Conservation (phyloP, 1,284 basidiomycete genomes). For the Cerioporus squamosus region DNA sequence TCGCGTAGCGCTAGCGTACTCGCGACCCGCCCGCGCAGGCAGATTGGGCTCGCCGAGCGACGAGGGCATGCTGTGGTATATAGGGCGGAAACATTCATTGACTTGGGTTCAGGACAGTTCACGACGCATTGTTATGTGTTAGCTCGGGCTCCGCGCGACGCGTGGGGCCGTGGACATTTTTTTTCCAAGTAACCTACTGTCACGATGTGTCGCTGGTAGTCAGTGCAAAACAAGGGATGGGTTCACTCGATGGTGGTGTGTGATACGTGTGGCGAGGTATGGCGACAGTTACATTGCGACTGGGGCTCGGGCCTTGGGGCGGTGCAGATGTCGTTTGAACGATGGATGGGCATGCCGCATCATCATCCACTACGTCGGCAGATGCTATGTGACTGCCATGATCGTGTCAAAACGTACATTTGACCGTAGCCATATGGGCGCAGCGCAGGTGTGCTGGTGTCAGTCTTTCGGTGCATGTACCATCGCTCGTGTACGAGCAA, state of each 20-base stretch:
- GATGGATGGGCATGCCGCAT: too few species aligned
- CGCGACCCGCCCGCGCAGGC: conserved; percentile 2
- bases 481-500: too few species aligned
- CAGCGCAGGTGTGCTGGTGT: too few species aligned
- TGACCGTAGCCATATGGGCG: too few species aligned
- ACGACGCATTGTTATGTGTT: conserved; percentile 16
- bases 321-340: too few species aligned
- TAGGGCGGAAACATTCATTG: conserved; percentile 3
- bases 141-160: conserved; percentile 20
- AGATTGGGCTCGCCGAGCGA: conserved; percentile 20
- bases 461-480: too few species aligned
- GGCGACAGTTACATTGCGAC: too few species aligned
- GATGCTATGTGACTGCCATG: too few species aligned
- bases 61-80: neutral
- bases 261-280: neutral
- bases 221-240: conserved; percentile 13
- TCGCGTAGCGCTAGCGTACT: neutral
- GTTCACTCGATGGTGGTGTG: conserved; percentile 1
- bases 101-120: conserved; percentile 14
- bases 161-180: conserved; percentile 20
- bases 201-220: conserved; percentile 18
- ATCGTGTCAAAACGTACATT: too few species aligned
- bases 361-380: too few species aligned
- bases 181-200: conserved; percentile 20
- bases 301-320: too few species aligned